Conservation (phyloP, 257 asterid species). For the Nicotiana noctiflora region DNA sequence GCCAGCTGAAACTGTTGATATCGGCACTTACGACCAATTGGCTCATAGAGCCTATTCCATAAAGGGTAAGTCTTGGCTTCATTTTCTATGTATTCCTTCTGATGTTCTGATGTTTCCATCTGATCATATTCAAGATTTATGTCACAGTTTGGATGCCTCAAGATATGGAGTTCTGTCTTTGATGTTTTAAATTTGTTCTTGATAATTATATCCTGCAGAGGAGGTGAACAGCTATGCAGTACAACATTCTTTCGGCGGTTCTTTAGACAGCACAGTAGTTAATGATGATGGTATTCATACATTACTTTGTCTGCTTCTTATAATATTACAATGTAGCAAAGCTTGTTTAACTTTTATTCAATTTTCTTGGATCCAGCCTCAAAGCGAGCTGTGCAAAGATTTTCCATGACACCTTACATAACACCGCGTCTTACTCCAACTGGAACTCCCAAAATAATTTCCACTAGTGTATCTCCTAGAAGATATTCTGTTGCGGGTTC, state of each 20-base stretch:
- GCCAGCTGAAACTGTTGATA: slow-evolving; percentile 73
- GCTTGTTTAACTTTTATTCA: background rate
- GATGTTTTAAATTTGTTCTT: background rate
- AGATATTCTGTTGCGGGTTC: slow-evolving; percentile 74
- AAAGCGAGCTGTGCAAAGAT: slow-evolving; percentile 42
- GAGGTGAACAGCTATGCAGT: slow-evolving; percentile 46
- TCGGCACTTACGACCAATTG: slow-evolving; percentile 80
- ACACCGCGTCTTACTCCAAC: slow-evolving; percentile 68
- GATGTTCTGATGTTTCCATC: background rate
- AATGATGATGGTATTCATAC: slow-evolving; percentile 50
- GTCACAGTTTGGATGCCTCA: background rate
- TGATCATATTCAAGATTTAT: background rate
- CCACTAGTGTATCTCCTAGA: slow-evolving; percentile 72
- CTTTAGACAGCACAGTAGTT: slow-evolving; percentile 39
- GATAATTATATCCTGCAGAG: slow-evolving; percentile 28
- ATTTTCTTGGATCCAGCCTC: slow-evolving; percentile 36
- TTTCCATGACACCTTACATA: slow-evolving; percentile 49
- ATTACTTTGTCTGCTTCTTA: slow-evolving; percentile 9
- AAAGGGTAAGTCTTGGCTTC: slow-evolving; percentile 39
- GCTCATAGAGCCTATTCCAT: slow-evolving; percentile 40
- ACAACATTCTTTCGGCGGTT: slow-evolving; percentile 45
- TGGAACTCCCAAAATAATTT: slow-evolving; percentile 67
- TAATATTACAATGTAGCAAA: background rate
- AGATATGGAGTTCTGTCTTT: slow-evolving; percentile 2
- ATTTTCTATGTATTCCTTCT: background rate